phyloP scores from a whole-genome alignment of 2,329 filamentous ascomycete genomes.

The Dactylellina cionopaga region DNA sequence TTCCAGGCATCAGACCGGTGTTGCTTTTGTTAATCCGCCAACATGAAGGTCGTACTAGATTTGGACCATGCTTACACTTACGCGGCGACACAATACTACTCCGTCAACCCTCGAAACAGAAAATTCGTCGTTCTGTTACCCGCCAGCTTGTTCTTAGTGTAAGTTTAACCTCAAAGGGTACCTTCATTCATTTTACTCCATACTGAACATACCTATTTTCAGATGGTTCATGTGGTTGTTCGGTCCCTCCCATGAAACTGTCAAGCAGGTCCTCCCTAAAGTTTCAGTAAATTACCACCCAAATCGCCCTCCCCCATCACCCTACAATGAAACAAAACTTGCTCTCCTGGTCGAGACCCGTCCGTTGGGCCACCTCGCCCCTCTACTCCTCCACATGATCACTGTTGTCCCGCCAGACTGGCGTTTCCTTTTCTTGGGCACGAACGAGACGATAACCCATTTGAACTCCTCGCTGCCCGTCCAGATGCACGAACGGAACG shows the following conservation, averaged over 20 bases:
- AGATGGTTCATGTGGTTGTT: constrained; percentile 50
- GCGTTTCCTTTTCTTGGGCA: constrained; percentile 63
- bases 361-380: constrained; percentile 65
- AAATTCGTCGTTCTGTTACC: constrained; percentile 47
- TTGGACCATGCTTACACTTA: constrained; percentile 28
- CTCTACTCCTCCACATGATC: constrained; percentile 69
- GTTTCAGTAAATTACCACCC: constrained; percentile 49
- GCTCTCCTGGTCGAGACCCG: constrained; percentile 70
- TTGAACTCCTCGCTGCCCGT: constrained; percentile 52
- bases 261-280: constrained; percentile 31
- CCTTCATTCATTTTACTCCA: background rate
- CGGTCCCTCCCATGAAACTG: constrained; percentile 40
- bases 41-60: constrained; percentile 41
- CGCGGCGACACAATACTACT: constrained; percentile 42
- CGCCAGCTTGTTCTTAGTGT: constrained; percentile 35
- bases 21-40: no score
- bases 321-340: constrained; percentile 66
- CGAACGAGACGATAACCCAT: constrained; percentile 27
- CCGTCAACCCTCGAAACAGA: constrained; percentile 43
- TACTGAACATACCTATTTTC: background rate
- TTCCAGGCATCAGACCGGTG: no score
- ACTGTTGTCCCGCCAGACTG: constrained; percentile 69
- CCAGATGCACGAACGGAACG: constrained; percentile 52
- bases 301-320: constrained; percentile 58
- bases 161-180: background rate